These are phyloP conservation scores for Trichoderma guizhouense DNA, from an alignment of 2,329 filamentous ascomycete species.

Conservation along the genomic window DNA sequence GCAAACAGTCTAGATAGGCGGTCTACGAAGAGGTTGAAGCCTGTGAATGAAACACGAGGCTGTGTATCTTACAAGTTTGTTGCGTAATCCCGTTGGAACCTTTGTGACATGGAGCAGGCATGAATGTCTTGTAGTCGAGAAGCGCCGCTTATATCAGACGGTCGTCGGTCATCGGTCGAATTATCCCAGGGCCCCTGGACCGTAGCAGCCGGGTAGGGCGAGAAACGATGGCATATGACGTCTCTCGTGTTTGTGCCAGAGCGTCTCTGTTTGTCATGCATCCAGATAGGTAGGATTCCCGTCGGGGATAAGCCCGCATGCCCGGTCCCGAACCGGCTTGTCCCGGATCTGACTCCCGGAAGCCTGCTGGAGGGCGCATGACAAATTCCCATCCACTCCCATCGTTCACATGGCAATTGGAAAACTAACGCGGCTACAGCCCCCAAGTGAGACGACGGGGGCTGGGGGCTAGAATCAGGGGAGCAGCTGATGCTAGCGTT, in stretches of 20 bases:
- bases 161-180: neutral
- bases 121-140: neutral
- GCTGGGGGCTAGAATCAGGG: slow-evolving; percentile 1
- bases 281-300: neutral
- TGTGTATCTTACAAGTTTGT: neutral
- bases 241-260: neutral
- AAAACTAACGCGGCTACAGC: neutral
- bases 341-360: neutral
- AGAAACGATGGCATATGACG: neutral
- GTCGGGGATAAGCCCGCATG: neutral
- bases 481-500: neutral
- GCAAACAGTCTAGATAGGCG: neutral
- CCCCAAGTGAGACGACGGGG: neutral
- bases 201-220: neutral
- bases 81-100: neutral
- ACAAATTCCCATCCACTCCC: neutral
- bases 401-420: neutral
- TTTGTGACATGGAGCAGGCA: neutral
- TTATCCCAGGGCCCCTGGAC: neutral
- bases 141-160: neutral
- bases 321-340: neutral
- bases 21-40: neutral
- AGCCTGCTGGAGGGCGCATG: neutral
- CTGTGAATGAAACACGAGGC: neutral
- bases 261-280: neutral